phyloP scores from a whole-genome alignment of 306 rosid species.

The Delonix regia region DNA sequence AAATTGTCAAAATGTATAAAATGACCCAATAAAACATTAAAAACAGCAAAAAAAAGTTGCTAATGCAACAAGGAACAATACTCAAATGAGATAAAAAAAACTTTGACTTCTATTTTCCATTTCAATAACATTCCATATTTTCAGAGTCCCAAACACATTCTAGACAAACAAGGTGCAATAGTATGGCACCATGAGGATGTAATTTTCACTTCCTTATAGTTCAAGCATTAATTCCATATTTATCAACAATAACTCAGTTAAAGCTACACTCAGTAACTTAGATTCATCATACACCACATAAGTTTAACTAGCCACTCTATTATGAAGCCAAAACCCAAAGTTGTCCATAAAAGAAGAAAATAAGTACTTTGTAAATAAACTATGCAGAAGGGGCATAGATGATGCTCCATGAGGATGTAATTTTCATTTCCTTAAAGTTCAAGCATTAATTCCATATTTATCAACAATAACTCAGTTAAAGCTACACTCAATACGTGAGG shows the following conservation, averaged over 20 bases:
- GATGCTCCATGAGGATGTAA: no score
- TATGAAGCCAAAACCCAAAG: no score
- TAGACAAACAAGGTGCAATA: background rate
- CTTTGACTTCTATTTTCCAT: background rate
- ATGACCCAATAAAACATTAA: background rate
- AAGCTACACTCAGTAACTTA: background rate
- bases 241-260: background rate
- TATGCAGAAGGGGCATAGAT: no score
- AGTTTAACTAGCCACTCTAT: no score
- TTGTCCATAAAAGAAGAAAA: no score
- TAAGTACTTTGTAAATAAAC: no score
- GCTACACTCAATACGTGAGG: no score
- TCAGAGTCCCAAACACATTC: background rate
- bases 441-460: no score
- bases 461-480: no score
- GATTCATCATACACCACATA: constrained; percentile 1
- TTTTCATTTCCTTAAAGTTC: no score
- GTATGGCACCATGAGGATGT: background rate
- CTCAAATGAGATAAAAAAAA: background rate
- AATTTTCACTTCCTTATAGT: constrained; percentile 3
- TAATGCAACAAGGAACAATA: background rate
- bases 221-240: background rate
- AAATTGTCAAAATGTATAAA: background rate
- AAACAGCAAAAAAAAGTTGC: background rate
- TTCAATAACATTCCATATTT: background rate